Evolutionary conservation across 2,329 filamentous ascomycete species (phyloP).

Genomic region (Hortaea werneckii): DNA sequence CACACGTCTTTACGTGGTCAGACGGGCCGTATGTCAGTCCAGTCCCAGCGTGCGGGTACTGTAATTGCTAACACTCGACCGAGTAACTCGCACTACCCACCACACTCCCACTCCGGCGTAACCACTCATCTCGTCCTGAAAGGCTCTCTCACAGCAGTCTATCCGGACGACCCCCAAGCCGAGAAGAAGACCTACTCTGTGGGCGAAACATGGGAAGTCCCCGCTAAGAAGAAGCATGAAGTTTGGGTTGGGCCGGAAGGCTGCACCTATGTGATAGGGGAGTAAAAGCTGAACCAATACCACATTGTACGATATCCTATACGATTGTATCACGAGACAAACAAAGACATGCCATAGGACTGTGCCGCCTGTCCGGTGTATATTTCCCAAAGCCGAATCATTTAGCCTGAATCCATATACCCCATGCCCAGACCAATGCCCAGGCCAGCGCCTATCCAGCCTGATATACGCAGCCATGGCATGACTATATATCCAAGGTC

Average conservation of each 20-base stretch:
- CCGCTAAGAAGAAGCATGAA: constrained; percentile 52
- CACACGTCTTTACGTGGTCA: constrained; percentile 60
- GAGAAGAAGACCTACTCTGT: constrained; percentile 48
- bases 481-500: too few relatives aligned
- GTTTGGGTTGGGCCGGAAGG: constrained; percentile 56
- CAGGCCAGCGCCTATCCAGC: too few relatives aligned
- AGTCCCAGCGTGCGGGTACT: not conserved
- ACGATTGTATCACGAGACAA: not conserved
- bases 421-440: too few relatives aligned
- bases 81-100: constrained; percentile 58
- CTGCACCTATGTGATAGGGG: constrained; percentile 57
- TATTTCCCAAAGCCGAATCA: too few relatives aligned
- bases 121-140: constrained; percentile 61
- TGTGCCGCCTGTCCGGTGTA: too few relatives aligned
- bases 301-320: not conserved
- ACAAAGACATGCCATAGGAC: too few relatives aligned
- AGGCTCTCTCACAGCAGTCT: constrained; percentile 57
- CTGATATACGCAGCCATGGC: too few relatives aligned
- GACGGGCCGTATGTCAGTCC: constrained; percentile 50
- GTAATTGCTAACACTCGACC: not conserved
- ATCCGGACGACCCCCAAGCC: constrained; percentile 46
- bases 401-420: too few relatives aligned
- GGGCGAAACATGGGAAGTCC: constrained; percentile 55
- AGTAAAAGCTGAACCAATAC: constrained; percentile 22
- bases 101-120: constrained; percentile 53